Percentiles rank a stretch among this genome's conserved stretches.
Conservation (phyloP, 306 rosid species). For the Gastrolobium bilobum region DNA sequence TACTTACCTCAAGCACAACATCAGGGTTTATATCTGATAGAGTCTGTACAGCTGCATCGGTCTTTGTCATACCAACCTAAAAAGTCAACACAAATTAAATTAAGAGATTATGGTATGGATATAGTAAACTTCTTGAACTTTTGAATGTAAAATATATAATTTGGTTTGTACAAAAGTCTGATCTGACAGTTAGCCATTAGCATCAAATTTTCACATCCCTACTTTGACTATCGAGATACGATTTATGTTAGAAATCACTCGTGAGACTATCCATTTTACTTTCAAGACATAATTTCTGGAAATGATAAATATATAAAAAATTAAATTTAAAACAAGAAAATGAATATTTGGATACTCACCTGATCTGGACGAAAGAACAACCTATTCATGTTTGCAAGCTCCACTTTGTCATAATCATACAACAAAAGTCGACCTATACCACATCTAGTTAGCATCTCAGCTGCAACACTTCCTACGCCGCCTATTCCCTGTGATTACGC, state of each 20-base stretch:
- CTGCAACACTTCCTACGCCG: slow-evolving; percentile 99
- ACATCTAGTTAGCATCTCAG: slow-evolving; percentile 98
- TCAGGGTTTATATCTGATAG: slow-evolving; percentile 95
- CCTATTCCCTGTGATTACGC: slow-evolving; percentile 81
- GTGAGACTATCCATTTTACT: slow-evolving; percentile 29
- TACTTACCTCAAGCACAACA: slow-evolving; percentile 86
- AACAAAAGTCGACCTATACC: slow-evolving; percentile 97
- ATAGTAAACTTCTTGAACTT: slow-evolving; percentile 39
- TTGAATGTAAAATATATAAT: slow-evolving; percentile 5
- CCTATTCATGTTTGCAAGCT: slow-evolving; percentile 98
- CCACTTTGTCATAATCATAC: slow-evolving; percentile 98
- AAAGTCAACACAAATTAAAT: slow-evolving; percentile 42
- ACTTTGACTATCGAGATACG: not conserved
- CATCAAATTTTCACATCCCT: slow-evolving; percentile 27
- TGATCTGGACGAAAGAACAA: slow-evolving; percentile 98
- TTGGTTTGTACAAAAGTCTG: not conserved
- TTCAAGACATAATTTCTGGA: slow-evolving; percentile 16
- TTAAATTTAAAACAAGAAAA: slow-evolving; percentile 23
- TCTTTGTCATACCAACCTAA: slow-evolving; percentile 95
- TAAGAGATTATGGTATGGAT: slow-evolving; percentile 8
- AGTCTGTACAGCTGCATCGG: slow-evolving; percentile 97
- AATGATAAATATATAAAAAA: not conserved
- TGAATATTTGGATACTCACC: slow-evolving; percentile 54
- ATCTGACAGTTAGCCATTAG: not conserved
- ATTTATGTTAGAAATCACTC: not conserved